These are phyloP conservation scores for Thelonectria blattea DNA, from an alignment of 2,329 filamentous ascomycete genomes.

Conservation along the genomic window DNA sequence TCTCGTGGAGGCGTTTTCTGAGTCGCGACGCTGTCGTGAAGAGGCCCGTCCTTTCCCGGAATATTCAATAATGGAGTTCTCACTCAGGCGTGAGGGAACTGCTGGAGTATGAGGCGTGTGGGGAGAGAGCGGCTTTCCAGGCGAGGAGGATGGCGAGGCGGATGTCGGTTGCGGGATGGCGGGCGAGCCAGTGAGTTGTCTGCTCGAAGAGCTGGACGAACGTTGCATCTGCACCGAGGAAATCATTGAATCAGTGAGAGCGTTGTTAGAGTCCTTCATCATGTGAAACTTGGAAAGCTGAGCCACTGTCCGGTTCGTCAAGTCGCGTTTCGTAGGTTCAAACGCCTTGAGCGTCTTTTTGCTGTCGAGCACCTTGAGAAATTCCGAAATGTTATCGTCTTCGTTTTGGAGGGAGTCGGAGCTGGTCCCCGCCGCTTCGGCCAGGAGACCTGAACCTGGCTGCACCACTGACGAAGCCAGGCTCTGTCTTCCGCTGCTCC, in stretches of 20 bases:
- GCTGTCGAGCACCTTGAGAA: conserved; percentile 85
- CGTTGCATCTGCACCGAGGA: conserved; percentile 86
- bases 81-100: conserved; percentile 90
- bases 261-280: conserved; percentile 89
- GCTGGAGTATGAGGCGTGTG: conserved; percentile 93
- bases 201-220: conserved; percentile 75
- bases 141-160: conserved; percentile 84
- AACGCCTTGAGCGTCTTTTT: conserved; percentile 88
- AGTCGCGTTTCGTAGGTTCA: conserved; percentile 70
- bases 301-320: conserved; percentile 76
- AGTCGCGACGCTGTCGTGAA: conserved; percentile 39
- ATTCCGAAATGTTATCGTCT: conserved; percentile 92
- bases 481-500: conserved; percentile 81
- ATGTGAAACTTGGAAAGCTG: conserved; percentile 85
- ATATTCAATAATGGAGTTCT: conserved; percentile 73
- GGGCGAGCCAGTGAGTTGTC: conserved; percentile 64
- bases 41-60: conserved; percentile 38
- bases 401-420: conserved; percentile 74
- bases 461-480: conserved; percentile 71
- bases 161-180: conserved; percentile 76
- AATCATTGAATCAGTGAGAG: conserved; percentile 89
- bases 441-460: conserved; percentile 80
- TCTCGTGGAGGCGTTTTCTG: conserved; percentile 37
- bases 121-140: conserved; percentile 86
- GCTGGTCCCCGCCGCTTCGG: conserved; percentile 71